Evolutionary conservation across 2,329 filamentous ascomycete species (phyloP), one percentile per base, ranked within the genome.

Genomic region (Aspergillus pseudoterreus): DNA sequence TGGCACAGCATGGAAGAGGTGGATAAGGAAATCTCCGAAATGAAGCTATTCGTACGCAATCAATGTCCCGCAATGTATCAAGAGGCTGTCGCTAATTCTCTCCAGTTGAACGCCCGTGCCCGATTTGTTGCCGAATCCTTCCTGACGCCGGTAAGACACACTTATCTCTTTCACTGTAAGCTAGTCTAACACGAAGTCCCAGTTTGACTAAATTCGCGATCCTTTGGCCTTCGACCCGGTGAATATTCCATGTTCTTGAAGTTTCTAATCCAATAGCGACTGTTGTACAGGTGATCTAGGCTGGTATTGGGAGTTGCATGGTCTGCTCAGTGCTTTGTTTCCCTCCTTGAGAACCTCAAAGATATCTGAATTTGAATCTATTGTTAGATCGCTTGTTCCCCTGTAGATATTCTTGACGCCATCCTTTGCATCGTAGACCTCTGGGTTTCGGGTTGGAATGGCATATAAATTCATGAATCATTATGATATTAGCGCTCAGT

Each of bases 21-120:
- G 4, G 95, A 99, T 74, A 99, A 99, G 80, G 94, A 99, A 74
- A 99, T 99, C 54, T 97, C 94, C 3, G 95, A 99, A 77, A 97
- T 99, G 94, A 99, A 99, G 82, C 87, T 99, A 65, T 99, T 99
- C 74, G 92, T 96, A 82, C 62, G 90, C 54, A 39, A 11, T 14
- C 27, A 30, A 9, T 36, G 11, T 44, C 11, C 6, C 9, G 5
- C 19, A 24, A 14, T 42, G 33, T 55, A 41, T 50, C 61, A 75
- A 65, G 15, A 17, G 35, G 4, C 15, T 38, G 35, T 36, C 5
- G 4, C 35, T 51, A 6, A 39, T 41, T 17, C 11, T 17, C 48
- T 33, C 12, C 66, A 96, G 92, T 79, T 99, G 71, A 99, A 99
- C 71, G 92, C 94, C 51, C 83, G 94, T 75, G 94, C 94, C 71